Evolutionary conservation across 306 rosid genomes (phyloP).

Genomic region (Malus orientalis): DNA sequence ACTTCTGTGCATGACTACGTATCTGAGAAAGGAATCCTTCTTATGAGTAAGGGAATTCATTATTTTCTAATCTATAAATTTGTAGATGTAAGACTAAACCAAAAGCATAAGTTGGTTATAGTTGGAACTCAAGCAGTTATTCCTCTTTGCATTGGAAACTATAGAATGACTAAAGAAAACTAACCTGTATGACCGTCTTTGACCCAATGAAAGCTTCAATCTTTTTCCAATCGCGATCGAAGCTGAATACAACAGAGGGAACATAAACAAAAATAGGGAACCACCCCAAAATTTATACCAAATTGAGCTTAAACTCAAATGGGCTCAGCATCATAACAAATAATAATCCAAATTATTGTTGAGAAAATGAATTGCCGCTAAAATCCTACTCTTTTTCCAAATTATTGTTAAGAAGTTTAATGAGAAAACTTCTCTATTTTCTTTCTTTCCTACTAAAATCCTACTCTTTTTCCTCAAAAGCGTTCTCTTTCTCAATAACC

Average conservation of each 20-base stretch:
- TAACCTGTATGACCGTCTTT: conserved; percentile 93
- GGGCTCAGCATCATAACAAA: neutral
- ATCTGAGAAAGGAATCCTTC: conserved; percentile 37
- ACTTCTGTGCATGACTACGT: conserved; percentile 96
- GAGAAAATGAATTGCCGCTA: neutral
- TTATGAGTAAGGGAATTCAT: neutral
- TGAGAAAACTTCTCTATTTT: neutral
- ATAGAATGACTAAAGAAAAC: neutral
- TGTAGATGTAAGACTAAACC: neutral
- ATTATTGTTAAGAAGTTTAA: too few species aligned
- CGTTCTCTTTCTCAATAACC: neutral
- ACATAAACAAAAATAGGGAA: neutral
- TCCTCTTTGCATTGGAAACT: neutral
- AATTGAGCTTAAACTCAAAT: neutral
- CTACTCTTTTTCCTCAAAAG: neutral
- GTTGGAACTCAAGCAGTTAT: neutral
- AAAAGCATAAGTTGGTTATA: neutral
- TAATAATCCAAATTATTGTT: neutral
- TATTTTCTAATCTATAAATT: neutral
- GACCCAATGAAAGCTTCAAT: conserved; percentile 97
- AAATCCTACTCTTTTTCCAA: neutral
- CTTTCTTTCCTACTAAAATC: neutral
- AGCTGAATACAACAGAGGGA: conserved; percentile 34
- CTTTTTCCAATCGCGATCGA: conserved; percentile 99
- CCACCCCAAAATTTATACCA: neutral